Evolutionary conservation across 805 yeast species (phyloP).

Genomic region (Cyberlindnera americana): DNA sequence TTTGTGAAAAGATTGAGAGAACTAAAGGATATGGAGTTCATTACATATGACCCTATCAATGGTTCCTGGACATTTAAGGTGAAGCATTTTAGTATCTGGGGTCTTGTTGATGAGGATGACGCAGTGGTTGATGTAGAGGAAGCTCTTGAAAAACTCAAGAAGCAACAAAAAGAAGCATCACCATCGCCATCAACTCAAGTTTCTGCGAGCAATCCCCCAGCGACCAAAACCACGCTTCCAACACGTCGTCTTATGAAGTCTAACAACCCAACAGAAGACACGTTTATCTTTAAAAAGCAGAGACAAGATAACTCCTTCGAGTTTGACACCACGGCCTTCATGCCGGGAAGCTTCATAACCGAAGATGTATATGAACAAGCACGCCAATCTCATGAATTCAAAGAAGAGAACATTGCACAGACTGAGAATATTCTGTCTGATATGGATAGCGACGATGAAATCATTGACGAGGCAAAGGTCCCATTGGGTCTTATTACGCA

Average conservation of each 20-base stretch:
- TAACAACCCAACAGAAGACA: conserved; percentile 25
- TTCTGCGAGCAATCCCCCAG: conserved; percentile 10
- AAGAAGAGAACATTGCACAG: conserved; percentile 6
- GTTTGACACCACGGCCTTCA: conserved; percentile 20
- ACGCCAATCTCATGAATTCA: conserved; percentile 4
- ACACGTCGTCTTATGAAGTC: conserved; percentile 11
- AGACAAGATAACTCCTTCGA: conserved; percentile 22
- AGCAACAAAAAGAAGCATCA: conserved; percentile 16
- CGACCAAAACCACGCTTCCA: neutral
- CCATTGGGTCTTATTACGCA: conserved; percentile 9
- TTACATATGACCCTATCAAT: conserved; percentile 72
- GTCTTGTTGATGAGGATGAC: conserved; percentile 66
- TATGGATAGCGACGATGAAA: conserved; percentile 11
- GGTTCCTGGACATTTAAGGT: conserved; percentile 80
- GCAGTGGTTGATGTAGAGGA: conserved; percentile 50
- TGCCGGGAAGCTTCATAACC: conserved; percentile 28
- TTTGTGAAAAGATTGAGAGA: conserved; percentile 50
- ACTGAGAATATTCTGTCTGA: conserved; percentile 13
- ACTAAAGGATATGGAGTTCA: conserved; percentile 68
- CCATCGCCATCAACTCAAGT: conserved; percentile 2
- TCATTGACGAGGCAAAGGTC: conserved; percentile 9
- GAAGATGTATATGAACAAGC: conserved; percentile 13
- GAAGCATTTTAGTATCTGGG: conserved; percentile 94
- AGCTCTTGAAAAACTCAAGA: conserved; percentile 25
- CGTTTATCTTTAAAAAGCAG: conserved; percentile 32